phyloP scores from a whole-genome alignment of 2,329 filamentous ascomycete species.

The Eutypella sp. region DNA sequence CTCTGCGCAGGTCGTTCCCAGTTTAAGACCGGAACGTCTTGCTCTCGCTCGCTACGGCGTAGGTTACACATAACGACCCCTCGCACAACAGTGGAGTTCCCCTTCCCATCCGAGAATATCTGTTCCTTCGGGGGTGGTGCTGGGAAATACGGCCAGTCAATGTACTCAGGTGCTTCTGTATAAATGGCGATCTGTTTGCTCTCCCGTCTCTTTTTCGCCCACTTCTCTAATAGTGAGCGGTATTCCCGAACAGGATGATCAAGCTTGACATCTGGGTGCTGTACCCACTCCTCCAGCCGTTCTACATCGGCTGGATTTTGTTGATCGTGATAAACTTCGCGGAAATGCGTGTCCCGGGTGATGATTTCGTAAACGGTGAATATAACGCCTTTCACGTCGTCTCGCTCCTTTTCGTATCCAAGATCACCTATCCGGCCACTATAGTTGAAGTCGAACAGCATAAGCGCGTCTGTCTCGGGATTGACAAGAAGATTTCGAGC shows the following conservation, averaged over 20 bases:
- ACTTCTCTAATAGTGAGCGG: slow-evolving; percentile 20
- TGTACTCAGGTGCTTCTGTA: slow-evolving; percentile 1
- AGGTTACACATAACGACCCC: not conserved
- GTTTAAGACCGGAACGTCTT: not conserved
- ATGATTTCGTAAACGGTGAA: slow-evolving; percentile 33
- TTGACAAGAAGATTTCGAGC: slow-evolving; percentile 33
- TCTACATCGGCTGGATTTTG: slow-evolving; percentile 15
- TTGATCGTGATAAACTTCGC: slow-evolving; percentile 18
- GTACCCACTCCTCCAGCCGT: slow-evolving; percentile 21
- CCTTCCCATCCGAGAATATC: not conserved
- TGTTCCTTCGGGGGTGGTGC: not conserved
- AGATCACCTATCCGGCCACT: slow-evolving; percentile 15
- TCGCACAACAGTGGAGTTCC: not conserved
- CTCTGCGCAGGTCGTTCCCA: not conserved
- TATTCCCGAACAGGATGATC: slow-evolving; percentile 27
- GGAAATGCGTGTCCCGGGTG: slow-evolving; percentile 22
- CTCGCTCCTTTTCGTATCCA: slow-evolving; percentile 12
- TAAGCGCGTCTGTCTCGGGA: slow-evolving; percentile 24
- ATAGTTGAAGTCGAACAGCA: slow-evolving; percentile 33
- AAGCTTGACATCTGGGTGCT: slow-evolving; percentile 27
- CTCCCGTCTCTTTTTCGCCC: slow-evolving; percentile 15
- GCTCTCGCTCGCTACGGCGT: not conserved
- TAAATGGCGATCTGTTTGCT: slow-evolving; percentile 4
- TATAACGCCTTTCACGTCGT: slow-evolving; percentile 29
- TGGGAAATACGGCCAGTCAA: not conserved